These are phyloP conservation scores for Pilaira anomala DNA, from an alignment of 192 early-diverging fungal species.

Conservation along the genomic window DNA sequence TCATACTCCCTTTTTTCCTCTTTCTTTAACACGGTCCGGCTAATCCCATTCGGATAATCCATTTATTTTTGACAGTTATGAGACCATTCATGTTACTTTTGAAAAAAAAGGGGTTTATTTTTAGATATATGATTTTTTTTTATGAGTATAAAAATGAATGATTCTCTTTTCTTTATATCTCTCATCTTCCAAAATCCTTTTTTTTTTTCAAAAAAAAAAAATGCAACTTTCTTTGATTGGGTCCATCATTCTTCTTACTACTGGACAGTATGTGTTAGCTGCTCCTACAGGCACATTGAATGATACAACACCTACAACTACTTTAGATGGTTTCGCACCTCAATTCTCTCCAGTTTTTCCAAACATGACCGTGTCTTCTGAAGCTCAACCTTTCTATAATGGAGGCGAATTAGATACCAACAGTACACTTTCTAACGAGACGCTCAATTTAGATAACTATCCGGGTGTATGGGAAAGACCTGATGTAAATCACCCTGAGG, in stretches of 20 bases:
- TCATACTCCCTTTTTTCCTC: too few relatives aligned
- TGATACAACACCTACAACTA: neutral
- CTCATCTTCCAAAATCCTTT: too few relatives aligned
- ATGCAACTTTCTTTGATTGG: slow-evolving; percentile 14
- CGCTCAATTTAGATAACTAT: slow-evolving; percentile 13
- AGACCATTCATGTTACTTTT: too few relatives aligned
- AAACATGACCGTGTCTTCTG: slow-evolving; percentile 22
- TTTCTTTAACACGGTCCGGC: too few relatives aligned
- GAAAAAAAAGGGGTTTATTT: too few relatives aligned
- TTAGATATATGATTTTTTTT: too few relatives aligned
- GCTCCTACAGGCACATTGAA: slow-evolving; percentile 4
- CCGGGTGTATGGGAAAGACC: slow-evolving; percentile 26
- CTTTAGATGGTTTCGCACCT: slow-evolving; percentile 12
- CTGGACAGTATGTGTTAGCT: neutral
- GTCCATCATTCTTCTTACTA: neutral
- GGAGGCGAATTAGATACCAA: slow-evolving; percentile 11
- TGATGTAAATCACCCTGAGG: slow-evolving; percentile 28
- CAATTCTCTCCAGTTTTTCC: slow-evolving; percentile 12
- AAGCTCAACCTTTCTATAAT: slow-evolving; percentile 13
- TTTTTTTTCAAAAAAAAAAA: neutral
- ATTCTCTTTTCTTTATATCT: too few relatives aligned
- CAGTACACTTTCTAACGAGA: neutral
- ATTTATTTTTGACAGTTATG: too few relatives aligned
- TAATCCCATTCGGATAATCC: too few relatives aligned
- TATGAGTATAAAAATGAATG: too few relatives aligned